These are phyloP conservation scores for Abrus precatorius DNA, from an alignment of 306 rosid species.

Conservation along the genomic window DNA sequence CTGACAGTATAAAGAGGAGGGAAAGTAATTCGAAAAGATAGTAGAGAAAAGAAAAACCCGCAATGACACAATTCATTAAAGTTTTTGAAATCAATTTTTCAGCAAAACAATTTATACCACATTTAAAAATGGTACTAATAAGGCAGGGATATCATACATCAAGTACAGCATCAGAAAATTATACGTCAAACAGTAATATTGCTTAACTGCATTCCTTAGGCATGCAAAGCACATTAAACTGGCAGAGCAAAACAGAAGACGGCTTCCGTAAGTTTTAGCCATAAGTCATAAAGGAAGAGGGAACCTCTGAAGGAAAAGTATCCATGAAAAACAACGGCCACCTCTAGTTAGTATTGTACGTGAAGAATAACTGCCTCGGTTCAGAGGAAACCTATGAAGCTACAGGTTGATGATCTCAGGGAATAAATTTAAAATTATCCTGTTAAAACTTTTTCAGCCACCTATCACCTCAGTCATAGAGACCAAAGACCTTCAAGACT, in stretches of 20 bases:
- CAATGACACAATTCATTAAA: background rate
- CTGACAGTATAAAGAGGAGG: no score
- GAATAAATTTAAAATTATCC: conserved; percentile 27
- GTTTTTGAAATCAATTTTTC: background rate
- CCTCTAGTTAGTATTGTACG: background rate
- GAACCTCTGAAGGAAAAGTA: background rate
- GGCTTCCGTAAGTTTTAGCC: background rate
- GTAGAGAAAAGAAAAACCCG: background rate
- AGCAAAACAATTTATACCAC: background rate
- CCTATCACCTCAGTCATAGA: conserved; percentile 18
- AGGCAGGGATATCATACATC: conserved; percentile 1
- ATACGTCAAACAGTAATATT: background rate
- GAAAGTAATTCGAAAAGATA: background rate
- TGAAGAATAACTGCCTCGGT: conserved; percentile 6
- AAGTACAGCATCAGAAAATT: background rate
- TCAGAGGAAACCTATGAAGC: conserved; percentile 24
- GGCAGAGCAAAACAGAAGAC: conserved; percentile 26
- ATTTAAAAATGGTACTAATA: background rate
- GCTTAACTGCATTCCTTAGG: conserved; percentile 2
- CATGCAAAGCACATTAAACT: conserved; percentile 16
- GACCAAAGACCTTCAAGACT: conserved; percentile 64
- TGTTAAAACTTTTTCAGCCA: conserved; percentile 22
- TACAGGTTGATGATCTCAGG: conserved; percentile 5
- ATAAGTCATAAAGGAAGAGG: conserved; percentile 8
- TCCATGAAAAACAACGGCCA: conserved; percentile 22